These are phyloP conservation scores for Lotus japonicus DNA, from an alignment of 306 rosid genomes.

Conservation along the genomic window DNA sequence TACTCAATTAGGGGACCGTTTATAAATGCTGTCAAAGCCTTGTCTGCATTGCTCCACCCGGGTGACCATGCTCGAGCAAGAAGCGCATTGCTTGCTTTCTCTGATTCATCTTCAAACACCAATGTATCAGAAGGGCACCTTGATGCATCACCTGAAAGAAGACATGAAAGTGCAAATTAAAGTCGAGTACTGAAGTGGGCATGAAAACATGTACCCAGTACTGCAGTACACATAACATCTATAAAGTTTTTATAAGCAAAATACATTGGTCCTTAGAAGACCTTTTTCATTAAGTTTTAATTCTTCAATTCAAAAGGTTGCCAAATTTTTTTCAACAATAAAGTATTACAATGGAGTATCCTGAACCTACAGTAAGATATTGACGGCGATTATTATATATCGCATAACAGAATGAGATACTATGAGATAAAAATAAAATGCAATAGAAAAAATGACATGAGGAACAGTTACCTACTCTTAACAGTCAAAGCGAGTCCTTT, in stretches of 20 bases:
- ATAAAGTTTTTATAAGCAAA: too few species aligned
- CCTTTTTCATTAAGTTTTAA: not conserved
- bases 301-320: not conserved
- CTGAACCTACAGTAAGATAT: too few species aligned
- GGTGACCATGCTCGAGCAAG: conserved; percentile 99
- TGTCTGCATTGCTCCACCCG: conserved; percentile 98
- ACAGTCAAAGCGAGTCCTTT: too few species aligned
- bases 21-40: conserved; percentile 72
- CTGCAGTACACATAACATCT: not conserved
- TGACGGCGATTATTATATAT: too few species aligned
- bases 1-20: conserved; percentile 89
- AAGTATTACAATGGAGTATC: too few species aligned
- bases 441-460: too few species aligned
- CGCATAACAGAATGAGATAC: too few species aligned
- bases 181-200: not conserved
- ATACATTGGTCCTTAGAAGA: not conserved
- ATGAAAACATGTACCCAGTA: not conserved
- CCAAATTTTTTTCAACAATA: too few species aligned
- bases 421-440: too few species aligned
- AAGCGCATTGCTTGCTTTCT: conserved; percentile 97
- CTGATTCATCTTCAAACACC: conserved; percentile 82
- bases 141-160: conserved; percentile 62
- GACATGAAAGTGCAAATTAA: not conserved
- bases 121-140: conserved; percentile 62
- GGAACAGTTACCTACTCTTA: too few species aligned